Evolutionary conservation across 345 rosid genomes (phyloP).

Genomic region (Bruguiera sexangula): DNA sequence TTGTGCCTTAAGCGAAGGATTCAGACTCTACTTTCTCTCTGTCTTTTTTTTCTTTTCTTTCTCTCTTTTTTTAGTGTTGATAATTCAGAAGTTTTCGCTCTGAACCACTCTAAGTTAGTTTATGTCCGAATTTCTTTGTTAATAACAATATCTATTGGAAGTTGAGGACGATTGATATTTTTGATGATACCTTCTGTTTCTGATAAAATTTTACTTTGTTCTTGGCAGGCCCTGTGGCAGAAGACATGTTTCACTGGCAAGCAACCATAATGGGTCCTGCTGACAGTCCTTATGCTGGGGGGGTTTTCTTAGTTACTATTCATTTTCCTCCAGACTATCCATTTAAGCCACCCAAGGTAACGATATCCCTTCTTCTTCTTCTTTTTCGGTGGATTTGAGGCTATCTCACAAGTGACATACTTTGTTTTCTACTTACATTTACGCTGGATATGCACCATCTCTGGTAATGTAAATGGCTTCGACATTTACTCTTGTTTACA

Average conservation of each 20-base stretch:
- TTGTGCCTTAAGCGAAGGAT: too few species aligned
- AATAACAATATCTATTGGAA: not conserved
- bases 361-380: not conserved
- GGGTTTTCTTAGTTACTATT: slow-evolving; percentile 34
- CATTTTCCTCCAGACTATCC: slow-evolving; percentile 42
- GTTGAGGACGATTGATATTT: not conserved
- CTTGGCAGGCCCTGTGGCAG: slow-evolving; percentile 36
- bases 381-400: not conserved
- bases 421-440: not conserved
- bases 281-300: slow-evolving; percentile 36
- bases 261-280: slow-evolving; percentile 40
- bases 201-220: not conserved
- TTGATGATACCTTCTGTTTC: not conserved
- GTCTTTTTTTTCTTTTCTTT: too few species aligned
- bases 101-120: too few species aligned
- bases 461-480: too few species aligned
- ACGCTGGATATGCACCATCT: too few species aligned
- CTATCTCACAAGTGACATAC: not conserved
- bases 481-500: too few species aligned
- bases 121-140: too few species aligned
- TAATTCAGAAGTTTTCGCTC: too few species aligned
- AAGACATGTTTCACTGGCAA: slow-evolving; percentile 43
- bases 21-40: too few species aligned
- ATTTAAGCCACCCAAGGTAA: slow-evolving; percentile 40
- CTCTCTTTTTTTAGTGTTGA: too few species aligned